Evolutionary conservation across 768 basidiomycete genomes (phyloP).

Genomic region (Exsudoporus frostii): DNA sequence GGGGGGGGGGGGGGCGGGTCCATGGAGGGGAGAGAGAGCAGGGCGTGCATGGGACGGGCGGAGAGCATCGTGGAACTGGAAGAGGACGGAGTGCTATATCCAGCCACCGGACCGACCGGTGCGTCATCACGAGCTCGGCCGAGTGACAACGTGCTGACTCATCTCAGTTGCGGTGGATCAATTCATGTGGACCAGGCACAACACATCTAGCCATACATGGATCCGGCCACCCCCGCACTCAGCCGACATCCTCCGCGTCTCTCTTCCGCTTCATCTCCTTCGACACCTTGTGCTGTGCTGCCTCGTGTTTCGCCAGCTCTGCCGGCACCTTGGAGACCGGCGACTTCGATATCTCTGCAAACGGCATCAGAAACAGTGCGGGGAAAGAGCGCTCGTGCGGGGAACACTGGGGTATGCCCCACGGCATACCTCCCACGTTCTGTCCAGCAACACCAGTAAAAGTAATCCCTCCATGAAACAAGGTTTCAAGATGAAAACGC

Average conservation of each 20-base stretch:
- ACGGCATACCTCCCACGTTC: too few relatives aligned
- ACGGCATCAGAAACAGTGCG: too few relatives aligned
- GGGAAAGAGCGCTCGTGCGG: too few relatives aligned
- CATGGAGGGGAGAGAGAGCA: constrained; percentile 6
- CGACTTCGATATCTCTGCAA: constrained; percentile 85
- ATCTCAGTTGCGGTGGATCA: background rate
- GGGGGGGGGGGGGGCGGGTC: background rate
- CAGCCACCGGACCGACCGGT: constrained; percentile 13
- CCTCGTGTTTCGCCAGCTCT: constrained; percentile 88
- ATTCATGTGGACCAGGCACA: background rate
- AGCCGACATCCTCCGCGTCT: constrained; percentile 74
- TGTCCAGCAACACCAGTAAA: too few relatives aligned
- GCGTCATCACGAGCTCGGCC: constrained; percentile 19
- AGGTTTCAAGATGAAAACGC: background rate
- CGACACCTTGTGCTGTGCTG: constrained; percentile 88
- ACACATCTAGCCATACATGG: too few relatives aligned
- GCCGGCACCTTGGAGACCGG: constrained; percentile 86
- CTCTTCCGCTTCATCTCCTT: constrained; percentile 94
- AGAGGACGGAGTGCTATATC: constrained; percentile 21
- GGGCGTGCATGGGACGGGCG: constrained; percentile 35
- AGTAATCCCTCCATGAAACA: too few relatives aligned
- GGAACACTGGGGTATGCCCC: too few relatives aligned
- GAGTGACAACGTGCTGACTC: background rate
- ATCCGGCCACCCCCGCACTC: background rate
- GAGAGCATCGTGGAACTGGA: constrained; percentile 32